A percentile compares a stretch with the other conserved stretches of the same genome.
phyloP scores from a whole-genome alignment of 306 rosid species.

The barrel medic (Medicago truncatula) region DNA sequence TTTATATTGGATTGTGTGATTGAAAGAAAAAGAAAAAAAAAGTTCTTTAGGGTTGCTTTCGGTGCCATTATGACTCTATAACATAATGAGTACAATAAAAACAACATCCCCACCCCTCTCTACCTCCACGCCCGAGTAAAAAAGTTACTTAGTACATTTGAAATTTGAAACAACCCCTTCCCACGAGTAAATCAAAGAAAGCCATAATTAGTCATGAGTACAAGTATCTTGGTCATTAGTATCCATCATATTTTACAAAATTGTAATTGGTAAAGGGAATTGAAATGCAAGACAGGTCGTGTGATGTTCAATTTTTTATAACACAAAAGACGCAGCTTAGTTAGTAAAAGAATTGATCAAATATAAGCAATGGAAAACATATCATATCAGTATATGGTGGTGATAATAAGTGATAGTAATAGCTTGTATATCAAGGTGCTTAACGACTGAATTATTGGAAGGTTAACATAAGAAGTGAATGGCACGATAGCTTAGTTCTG shows the following conservation, averaged over 20 bases:
- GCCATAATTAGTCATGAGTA: slow-evolving; percentile 18
- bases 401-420: too few species aligned
- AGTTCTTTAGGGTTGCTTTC: slow-evolving; percentile 41
- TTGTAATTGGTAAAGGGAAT: background rate
- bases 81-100: slow-evolving; percentile 38
- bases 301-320: background rate
- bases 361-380: background rate
- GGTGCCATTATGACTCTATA: slow-evolving; percentile 47
- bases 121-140: slow-evolving; percentile 18
- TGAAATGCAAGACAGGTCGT: background rate
- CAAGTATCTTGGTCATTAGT: background rate
- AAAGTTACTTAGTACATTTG: background rate
- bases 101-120: background rate
- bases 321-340: background rate
- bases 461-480: slow-evolving; percentile 8
- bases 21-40: background rate
- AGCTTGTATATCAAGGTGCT: background rate
- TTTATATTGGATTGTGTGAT: background rate
- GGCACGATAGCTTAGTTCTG: background rate
- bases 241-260: background rate
- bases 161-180: background rate
- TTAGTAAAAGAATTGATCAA: background rate
- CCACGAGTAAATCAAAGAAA: slow-evolving; percentile 7
- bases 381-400: too few species aligned
- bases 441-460: slow-evolving; percentile 3